These are phyloP conservation scores for Bolboschoenus planiculmis DNA, from an alignment of 176 grass and related monocot species.

Conservation along the genomic window DNA sequence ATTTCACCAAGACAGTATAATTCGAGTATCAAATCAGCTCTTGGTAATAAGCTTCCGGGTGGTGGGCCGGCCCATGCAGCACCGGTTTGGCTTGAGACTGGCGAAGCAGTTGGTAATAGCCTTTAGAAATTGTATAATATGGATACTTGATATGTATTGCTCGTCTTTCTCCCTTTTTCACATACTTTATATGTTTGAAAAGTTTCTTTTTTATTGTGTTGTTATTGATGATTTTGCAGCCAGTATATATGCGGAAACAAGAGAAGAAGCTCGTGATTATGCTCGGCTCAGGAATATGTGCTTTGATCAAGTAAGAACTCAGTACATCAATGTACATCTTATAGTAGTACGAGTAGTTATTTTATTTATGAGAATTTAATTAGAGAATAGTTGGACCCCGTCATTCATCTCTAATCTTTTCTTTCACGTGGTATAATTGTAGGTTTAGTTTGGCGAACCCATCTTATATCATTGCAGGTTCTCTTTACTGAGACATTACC, in stretches of 20 bases:
- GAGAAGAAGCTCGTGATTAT: conserved; percentile 93
- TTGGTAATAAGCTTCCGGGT: conserved; percentile 63
- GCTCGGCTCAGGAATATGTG: conserved; percentile 84
- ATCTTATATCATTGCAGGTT: neutral
- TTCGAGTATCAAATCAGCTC: conserved; percentile 45
- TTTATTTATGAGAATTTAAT: neutral
- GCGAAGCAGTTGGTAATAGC: conserved; percentile 85
- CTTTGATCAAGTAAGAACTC: conserved; percentile 81
- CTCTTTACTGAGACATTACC: neutral
- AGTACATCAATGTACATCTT: neutral
- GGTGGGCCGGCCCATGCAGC: conserved; percentile 32
- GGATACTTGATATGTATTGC: conserved; percentile 2
- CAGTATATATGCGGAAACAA: conserved; percentile 75
- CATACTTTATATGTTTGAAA: conserved; percentile 14
- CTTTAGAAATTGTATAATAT: conserved; percentile 16
- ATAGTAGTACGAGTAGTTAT: neutral
- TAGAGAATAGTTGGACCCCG: neutral
- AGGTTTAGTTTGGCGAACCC: neutral
- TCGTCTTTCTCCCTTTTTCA: neutral
- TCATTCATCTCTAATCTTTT: neutral
- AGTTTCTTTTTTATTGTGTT: neutral
- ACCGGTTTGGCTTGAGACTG: conserved; percentile 90
- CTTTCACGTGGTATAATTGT: neutral
- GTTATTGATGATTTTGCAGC: conserved; percentile 35
- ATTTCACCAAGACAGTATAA: conserved; percentile 46